A percentile compares a stretch with the other conserved stretches of the same genome.
Evolutionary conservation across 306 rosid genomes (phyloP).

Genomic region (Abrus precatorius): DNA sequence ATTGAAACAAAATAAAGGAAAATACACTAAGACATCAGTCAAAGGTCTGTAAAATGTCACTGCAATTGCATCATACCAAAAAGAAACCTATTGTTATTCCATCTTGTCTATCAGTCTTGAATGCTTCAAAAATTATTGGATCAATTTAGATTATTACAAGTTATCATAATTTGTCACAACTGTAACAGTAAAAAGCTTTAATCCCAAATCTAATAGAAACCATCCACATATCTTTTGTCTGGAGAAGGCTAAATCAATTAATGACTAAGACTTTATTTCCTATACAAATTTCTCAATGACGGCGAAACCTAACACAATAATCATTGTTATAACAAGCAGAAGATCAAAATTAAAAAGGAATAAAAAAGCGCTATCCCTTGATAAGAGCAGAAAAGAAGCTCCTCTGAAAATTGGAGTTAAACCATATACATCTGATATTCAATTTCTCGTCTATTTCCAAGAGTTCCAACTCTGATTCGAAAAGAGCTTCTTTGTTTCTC

Average conservation of each 20-base stretch:
- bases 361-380: background rate
- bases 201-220: background rate
- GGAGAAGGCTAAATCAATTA: constrained; percentile 16
- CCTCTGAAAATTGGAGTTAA: background rate
- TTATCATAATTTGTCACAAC: background rate
- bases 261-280: background rate
- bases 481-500: constrained; percentile 9
- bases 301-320: background rate
- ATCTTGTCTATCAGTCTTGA: background rate
- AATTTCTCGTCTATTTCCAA: constrained; percentile 1
- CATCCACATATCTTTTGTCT: background rate
- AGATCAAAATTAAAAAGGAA: constrained; percentile 1
- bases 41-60: constrained; percentile 8
- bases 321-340: constrained; percentile 3
- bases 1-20: background rate
- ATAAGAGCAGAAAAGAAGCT: background rate
- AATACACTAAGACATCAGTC: background rate
- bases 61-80: constrained; percentile 4
- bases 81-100: background rate
- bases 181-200: background rate
- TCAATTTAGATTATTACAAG: background rate
- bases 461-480: background rate
- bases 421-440: constrained; percentile 10
- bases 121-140: background rate
- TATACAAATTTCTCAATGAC: background rate